Evolutionary conservation across 805 yeast genomes (phyloP).

Genomic region (Sugiyamaella boreocaroliniensis): DNA sequence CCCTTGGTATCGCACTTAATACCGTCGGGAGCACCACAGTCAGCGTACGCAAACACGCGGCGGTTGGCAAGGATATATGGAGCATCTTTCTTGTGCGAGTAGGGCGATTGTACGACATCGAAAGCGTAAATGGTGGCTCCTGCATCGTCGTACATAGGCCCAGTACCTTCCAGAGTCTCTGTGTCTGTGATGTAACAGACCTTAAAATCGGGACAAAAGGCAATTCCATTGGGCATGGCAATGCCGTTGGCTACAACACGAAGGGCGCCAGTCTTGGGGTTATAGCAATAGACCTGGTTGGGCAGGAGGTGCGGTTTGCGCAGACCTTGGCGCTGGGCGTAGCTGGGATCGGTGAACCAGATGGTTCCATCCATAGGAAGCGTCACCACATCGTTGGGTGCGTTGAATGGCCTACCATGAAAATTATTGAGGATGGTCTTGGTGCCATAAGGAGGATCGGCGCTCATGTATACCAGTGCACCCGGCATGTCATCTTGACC

Average conservation of each 20-base stretch:
- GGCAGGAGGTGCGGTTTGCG: conserved; percentile 18
- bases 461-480: conserved; percentile 19
- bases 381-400: conserved; percentile 26
- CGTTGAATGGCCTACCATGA: conserved; percentile 26
- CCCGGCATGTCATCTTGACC: conserved; percentile 20
- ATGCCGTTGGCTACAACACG: conserved; percentile 37
- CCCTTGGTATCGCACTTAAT: conserved; percentile 24
- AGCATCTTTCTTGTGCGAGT: conserved; percentile 2
- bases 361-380: conserved; percentile 22
- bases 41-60: conserved; percentile 26
- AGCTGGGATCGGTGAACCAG: conserved; percentile 30
- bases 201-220: conserved; percentile 41
- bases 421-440: conserved; percentile 20
- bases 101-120: conserved; percentile 19
- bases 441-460: conserved; percentile 17
- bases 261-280: conserved; percentile 28
- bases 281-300: conserved; percentile 37
- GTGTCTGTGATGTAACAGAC: conserved; percentile 47
- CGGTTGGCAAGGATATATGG: conserved; percentile 19
- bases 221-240: conserved; percentile 68
- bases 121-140: conserved; percentile 25
- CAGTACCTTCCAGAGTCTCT: conserved; percentile 14
- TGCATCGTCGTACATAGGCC: conserved; percentile 9
- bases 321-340: conserved; percentile 21
- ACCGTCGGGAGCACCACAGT: conserved; percentile 27